A percentile compares a stretch with the other conserved stretches of the same genome.
Evolutionary conservation across 164 flowering plant genomes (phyloP).

Genomic region (Pachysandra terminalis): DNA sequence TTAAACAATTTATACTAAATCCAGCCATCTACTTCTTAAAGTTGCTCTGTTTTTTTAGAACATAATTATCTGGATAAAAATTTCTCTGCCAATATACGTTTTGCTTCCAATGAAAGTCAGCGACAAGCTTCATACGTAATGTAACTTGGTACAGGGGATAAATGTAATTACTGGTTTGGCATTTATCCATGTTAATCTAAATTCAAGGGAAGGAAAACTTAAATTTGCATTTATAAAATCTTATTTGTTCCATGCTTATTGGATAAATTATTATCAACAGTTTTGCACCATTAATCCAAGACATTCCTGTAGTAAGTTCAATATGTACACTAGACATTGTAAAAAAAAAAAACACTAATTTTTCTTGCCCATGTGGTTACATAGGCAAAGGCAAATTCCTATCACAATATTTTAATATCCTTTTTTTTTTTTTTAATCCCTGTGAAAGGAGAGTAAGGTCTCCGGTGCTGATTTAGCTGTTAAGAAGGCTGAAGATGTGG

Average conservation of each 20-base stretch:
- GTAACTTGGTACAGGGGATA: too few species aligned
- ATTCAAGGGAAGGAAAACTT: neutral
- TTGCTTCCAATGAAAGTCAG: too few species aligned
- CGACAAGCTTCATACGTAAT: too few species aligned
- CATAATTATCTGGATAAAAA: too few species aligned
- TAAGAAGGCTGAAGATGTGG: slow-evolving; percentile 68
- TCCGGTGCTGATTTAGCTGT: slow-evolving; percentile 31
- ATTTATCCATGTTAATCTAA: neutral
- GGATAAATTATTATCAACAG: neutral
- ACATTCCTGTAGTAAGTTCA: neutral
- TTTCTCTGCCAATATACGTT: too few species aligned
- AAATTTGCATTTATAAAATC: too few species aligned
- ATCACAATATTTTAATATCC: too few species aligned
- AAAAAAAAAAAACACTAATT: too few species aligned
- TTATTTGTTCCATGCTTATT: neutral
- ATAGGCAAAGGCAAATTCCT: neutral
- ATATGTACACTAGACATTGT: neutral
- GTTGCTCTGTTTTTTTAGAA: too few species aligned
- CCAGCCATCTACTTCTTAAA: too few species aligned
- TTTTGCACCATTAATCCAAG: neutral
- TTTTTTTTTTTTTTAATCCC: neutral
- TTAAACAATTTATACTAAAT: too few species aligned
- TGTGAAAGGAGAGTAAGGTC: slow-evolving; percentile 27
- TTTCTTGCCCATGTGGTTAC: too few species aligned
- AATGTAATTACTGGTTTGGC: neutral